Conservation (phyloP, 306 rosid genomes). For the Oemleria cerasiformis region DNA sequence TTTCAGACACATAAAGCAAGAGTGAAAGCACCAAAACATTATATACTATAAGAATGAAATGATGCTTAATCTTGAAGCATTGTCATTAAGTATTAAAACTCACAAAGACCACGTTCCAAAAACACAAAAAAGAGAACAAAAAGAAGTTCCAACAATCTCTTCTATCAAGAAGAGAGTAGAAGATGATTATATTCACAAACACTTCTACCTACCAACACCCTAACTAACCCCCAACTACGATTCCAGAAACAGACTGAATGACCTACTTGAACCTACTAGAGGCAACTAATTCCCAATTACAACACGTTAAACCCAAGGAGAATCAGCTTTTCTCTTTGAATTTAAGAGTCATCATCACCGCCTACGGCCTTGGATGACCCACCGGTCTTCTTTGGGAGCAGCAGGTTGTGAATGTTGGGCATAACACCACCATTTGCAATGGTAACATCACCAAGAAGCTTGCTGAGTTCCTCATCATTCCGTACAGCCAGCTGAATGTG, state of each 20-base stretch:
- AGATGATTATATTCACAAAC: conserved; percentile 58
- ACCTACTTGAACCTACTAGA: neutral
- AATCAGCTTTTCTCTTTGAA: neutral
- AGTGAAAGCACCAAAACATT: neutral
- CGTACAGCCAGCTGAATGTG: conserved; percentile 80
- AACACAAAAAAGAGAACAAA: neutral
- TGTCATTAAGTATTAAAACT: conserved; percentile 15
- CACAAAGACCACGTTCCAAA: neutral
- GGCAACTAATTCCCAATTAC: neutral
- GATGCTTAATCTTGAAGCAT: conserved; percentile 6
- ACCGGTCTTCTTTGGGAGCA: conserved; percentile 77
- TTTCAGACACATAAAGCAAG: neutral
- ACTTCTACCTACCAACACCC: conserved; percentile 19
- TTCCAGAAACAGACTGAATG: conserved; percentile 19
- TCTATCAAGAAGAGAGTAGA: conserved; percentile 7
- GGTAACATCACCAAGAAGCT: conserved; percentile 83
- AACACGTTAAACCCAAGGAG: neutral
- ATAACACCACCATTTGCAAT: conserved; percentile 92
- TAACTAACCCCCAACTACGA: conserved; percentile 25
- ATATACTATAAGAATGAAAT: neutral
- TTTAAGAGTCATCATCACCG: conserved; percentile 61
- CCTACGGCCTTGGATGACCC: conserved; percentile 50
- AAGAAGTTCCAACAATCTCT: neutral
- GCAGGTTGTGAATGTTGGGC: conserved; percentile 87
- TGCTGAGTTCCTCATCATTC: conserved; percentile 86